Conservation (phyloP, 2,329 filamentous ascomycete species). For the Penicillium hesseltinei region DNA sequence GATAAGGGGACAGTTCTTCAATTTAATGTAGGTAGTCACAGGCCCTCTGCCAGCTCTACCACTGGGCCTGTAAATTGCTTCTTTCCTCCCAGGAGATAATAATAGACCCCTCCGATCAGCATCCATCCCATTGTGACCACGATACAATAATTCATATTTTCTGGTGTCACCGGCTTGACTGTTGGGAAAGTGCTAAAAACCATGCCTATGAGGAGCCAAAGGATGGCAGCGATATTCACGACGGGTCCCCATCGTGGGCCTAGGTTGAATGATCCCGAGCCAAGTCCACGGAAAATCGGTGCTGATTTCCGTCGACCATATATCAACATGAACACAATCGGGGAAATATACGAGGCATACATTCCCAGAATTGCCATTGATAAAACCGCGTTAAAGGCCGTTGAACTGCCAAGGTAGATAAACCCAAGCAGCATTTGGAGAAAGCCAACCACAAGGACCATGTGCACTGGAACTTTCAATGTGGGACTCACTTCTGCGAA, state of each 20-base stretch:
- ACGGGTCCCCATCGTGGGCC: constrained; percentile 15
- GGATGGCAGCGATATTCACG: constrained; percentile 13
- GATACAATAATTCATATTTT: constrained; percentile 23
- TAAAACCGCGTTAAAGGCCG: constrained; percentile 45
- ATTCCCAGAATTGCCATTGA: constrained; percentile 50
- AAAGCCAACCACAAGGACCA: constrained; percentile 44
- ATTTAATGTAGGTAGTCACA: constrained; percentile 1
- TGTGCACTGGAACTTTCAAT: constrained; percentile 47
- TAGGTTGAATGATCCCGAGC: constrained; percentile 11
- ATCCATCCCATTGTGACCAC: constrained; percentile 22
- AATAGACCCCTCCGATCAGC: constrained; percentile 17
- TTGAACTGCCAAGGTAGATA: constrained; percentile 46
- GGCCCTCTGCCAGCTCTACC: constrained; percentile 13
- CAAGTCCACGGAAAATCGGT: constrained; percentile 4
- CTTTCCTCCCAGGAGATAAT: constrained; percentile 17
- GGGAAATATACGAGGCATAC: constrained; percentile 49
- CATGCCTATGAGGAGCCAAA: constrained; percentile 21
- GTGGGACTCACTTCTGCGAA: constrained; percentile 42
- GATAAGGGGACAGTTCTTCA: neutral
- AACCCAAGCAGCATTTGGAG: constrained; percentile 49
- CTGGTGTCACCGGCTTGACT: constrained; percentile 16
- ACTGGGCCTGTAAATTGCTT: constrained; percentile 15
- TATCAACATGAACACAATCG: constrained; percentile 38
- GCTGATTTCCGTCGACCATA: constrained; percentile 14
- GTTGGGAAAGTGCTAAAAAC: constrained; percentile 24